These are phyloP conservation scores for Aulographum hederae DNA, from an alignment of 2,329 filamentous ascomycete species.

Conservation along the genomic window DNA sequence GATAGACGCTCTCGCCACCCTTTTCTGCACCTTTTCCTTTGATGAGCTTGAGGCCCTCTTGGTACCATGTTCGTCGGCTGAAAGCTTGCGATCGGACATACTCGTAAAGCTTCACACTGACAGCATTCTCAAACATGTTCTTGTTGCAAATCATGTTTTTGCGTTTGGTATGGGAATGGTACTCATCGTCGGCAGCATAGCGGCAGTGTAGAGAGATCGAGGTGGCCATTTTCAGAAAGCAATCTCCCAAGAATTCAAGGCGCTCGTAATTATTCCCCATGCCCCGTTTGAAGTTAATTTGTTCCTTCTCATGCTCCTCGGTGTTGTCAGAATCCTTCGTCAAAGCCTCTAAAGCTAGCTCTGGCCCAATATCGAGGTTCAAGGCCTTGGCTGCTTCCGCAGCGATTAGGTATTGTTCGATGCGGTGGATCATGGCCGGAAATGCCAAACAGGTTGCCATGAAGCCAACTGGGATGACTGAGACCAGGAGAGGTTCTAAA, in stretches of 20 bases:
- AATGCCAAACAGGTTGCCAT: constrained; percentile 58
- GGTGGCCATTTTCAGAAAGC: constrained; percentile 89
- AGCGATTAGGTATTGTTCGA: constrained; percentile 68
- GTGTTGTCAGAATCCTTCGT: constrained; percentile 85
- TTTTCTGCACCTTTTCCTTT: constrained; percentile 48
- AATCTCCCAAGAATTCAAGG: constrained; percentile 83
- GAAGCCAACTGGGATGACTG: constrained; percentile 48
- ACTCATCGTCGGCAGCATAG: constrained; percentile 64
- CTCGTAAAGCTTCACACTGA: constrained; percentile 45
- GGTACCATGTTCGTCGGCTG: constrained; percentile 73
- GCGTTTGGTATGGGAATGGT: constrained; percentile 71
- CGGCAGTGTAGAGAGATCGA: constrained; percentile 70
- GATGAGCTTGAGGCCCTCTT: constrained; percentile 53
- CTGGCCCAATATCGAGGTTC: constrained; percentile 37
- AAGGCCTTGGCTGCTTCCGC: constrained; percentile 54
- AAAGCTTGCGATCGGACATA: constrained; percentile 75
- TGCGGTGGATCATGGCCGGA: constrained; percentile 66
- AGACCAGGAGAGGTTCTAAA: constrained; percentile 59
- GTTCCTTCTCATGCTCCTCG: constrained; percentile 48
- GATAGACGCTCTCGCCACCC: constrained; percentile 24
- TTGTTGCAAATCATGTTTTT: constrained; percentile 87
- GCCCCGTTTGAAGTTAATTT: constrained; percentile 58
- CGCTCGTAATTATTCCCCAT: constrained; percentile 95
- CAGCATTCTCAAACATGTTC: constrained; percentile 66
- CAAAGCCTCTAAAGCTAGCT: constrained; percentile 67